Conservation (phyloP, 257 asterid genomes). For the Nicotiana benthamiana region DNA sequence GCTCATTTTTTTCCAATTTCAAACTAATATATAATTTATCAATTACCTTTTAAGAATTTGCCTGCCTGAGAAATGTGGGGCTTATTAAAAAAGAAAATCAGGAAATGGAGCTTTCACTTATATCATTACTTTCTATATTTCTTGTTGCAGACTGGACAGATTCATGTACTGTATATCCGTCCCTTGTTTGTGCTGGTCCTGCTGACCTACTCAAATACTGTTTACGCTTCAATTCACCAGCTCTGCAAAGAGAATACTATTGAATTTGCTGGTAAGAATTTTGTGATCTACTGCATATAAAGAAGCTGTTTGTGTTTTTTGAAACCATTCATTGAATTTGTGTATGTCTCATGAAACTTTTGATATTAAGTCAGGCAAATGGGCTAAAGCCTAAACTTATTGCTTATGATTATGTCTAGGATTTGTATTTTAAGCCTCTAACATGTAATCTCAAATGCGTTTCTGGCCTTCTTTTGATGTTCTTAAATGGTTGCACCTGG, state of each 20-base stretch:
- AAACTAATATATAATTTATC: not conserved
- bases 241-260: not conserved
- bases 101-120: not conserved
- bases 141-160: not conserved
- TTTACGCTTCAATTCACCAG: not conserved
- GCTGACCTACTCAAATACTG: not conserved
- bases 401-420: not conserved
- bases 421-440: not conserved
- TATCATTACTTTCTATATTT: not conserved
- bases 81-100: not conserved
- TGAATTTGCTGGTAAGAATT: not conserved
- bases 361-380: not conserved
- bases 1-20: not conserved
- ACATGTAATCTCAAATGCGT: not conserved
- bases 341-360: not conserved
- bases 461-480: not conserved
- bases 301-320: not conserved
- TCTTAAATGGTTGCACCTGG: not conserved
- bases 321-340: not conserved
- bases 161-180: not conserved
- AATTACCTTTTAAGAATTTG: not conserved
- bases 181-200: not conserved
- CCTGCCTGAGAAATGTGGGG: not conserved
- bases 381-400: not conserved
- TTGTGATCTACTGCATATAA: not conserved